phyloP scores from a whole-genome alignment of 345 rosid genomes.

The Ceriops zippeliana region DNA sequence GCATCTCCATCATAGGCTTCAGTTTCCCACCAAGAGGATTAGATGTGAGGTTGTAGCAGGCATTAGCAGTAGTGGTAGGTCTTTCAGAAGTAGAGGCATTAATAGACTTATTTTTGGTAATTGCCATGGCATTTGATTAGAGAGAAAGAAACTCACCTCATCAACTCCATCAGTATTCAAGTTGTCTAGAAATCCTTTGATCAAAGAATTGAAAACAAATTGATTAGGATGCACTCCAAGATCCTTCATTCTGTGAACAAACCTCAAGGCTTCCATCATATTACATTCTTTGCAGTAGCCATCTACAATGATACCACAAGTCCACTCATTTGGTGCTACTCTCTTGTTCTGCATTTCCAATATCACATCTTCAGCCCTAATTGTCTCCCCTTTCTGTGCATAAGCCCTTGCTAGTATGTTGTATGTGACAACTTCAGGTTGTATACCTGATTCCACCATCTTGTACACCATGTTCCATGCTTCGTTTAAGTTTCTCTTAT shows the following conservation, averaged over 20 bases:
- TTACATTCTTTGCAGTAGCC: slow-evolving; percentile 89
- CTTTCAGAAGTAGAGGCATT: no score
- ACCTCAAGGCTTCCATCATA: slow-evolving; percentile 69
- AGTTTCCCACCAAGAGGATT: no score
- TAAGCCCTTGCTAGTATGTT: slow-evolving; percentile 79
- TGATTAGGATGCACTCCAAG: slow-evolving; percentile 84
- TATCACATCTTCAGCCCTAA: slow-evolving; percentile 69
- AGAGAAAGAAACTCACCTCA: slow-evolving; percentile 44
- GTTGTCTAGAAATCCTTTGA: slow-evolving; percentile 70
- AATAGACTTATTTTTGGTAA: background rate
- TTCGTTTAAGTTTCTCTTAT: slow-evolving; percentile 50
- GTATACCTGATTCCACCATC: slow-evolving; percentile 63
- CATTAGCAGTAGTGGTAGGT: no score
- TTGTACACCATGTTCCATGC: slow-evolving; percentile 74
- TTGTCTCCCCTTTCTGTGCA: slow-evolving; percentile 53
- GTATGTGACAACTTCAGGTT: slow-evolving; percentile 81
- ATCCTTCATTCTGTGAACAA: slow-evolving; percentile 71
- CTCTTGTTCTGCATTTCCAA: slow-evolving; percentile 58
- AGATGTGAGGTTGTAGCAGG: no score
- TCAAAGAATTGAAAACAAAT: slow-evolving; percentile 70
- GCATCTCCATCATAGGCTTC: no score
- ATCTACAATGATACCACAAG: slow-evolving; percentile 68
- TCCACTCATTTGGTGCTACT: slow-evolving; percentile 70
- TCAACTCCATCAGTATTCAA: slow-evolving; percentile 69
- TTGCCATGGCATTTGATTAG: background rate